A percentile compares a stretch with the other conserved stretches of the same genome.
Conservation (phyloP, 139 green algal genomes). For the Zygnema cylindricum region DNA sequence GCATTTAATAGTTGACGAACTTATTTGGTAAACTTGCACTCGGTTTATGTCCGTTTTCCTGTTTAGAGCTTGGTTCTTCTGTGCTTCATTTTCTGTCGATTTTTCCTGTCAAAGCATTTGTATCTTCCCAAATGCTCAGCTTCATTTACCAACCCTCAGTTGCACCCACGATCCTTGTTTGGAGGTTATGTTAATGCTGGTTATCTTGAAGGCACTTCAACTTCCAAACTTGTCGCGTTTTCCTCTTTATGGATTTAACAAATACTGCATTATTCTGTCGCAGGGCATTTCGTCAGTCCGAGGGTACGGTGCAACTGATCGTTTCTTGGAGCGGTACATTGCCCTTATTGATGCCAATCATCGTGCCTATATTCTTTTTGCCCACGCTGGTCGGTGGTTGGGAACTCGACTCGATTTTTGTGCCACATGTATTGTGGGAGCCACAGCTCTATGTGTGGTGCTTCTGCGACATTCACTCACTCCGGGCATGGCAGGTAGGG, state of each 20-base stretch:
- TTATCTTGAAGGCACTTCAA: too few species aligned
- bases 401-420: slow-evolving; percentile 88
- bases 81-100: neutral
- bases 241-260: too few species aligned
- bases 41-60: too few species aligned
- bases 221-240: too few species aligned
- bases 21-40: too few species aligned
- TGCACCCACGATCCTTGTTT: too few species aligned
- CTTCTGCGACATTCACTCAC: slow-evolving; percentile 23
- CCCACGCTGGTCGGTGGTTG: slow-evolving; percentile 86
- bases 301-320: slow-evolving; percentile 71
- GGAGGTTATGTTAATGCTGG: too few species aligned
- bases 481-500: slow-evolving; percentile 30
- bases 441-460: slow-evolving; percentile 35
- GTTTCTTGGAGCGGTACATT: slow-evolving; percentile 21
- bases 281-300: slow-evolving; percentile 87
- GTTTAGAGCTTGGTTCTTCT: too few species aligned
- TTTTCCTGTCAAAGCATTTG: neutral
- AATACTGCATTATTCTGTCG: too few species aligned
- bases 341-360: slow-evolving; percentile 63
- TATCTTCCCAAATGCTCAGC: too few species aligned
- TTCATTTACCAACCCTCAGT: too few species aligned
- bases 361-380: slow-evolving; percentile 50
- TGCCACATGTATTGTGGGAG: slow-evolving; percentile 70
- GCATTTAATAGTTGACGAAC: too few species aligned